Percentiles rank a stretch among this genome's conserved stretches.
phyloP scores from a whole-genome alignment of 208 protist genomes.

The Leishmania turanica region DNA sequence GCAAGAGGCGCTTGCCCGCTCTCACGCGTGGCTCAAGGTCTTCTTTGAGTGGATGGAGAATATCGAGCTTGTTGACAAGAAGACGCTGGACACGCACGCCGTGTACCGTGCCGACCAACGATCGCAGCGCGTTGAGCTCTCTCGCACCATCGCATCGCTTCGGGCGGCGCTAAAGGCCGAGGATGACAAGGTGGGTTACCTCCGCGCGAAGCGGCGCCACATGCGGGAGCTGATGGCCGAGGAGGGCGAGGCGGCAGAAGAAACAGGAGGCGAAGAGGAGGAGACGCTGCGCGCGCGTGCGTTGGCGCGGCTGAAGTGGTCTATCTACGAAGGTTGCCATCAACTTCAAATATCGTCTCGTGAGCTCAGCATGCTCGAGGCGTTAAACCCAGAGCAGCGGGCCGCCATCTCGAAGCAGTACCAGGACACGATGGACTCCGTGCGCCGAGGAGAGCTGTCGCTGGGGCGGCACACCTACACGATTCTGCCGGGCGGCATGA shows the following conservation, averaged over 20 bases:
- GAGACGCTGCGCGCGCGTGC: slow-evolving; percentile 75
- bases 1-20: slow-evolving; percentile 66
- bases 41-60: slow-evolving; percentile 86
- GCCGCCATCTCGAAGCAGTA: slow-evolving; percentile 59
- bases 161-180: slow-evolving; percentile 39
- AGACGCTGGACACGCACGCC: slow-evolving; percentile 69
- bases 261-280: slow-evolving; percentile 80
- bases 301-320: slow-evolving; percentile 67
- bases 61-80: slow-evolving; percentile 60
- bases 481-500: slow-evolving; percentile 79
- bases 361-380: slow-evolving; percentile 79
- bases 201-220: slow-evolving; percentile 64
- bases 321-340: slow-evolving; percentile 78
- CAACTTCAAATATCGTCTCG: slow-evolving; percentile 77
- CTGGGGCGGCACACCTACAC: slow-evolving; percentile 85
- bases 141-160: slow-evolving; percentile 50
- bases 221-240: slow-evolving; percentile 77
- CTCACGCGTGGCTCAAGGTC: slow-evolving; percentile 67
- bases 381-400: slow-evolving; percentile 60
- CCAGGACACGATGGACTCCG: slow-evolving; percentile 74
- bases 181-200: slow-evolving; percentile 71
- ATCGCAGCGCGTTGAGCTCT: slow-evolving; percentile 80
- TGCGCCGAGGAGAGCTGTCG: slow-evolving; percentile 67
- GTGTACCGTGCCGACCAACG: slow-evolving; percentile 65
- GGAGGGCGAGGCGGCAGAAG: slow-evolving; percentile 57